Evolutionary conservation across 2,329 filamentous ascomycete species (phyloP).

Genomic region (Immersiporthe knoxdaviesiana): DNA sequence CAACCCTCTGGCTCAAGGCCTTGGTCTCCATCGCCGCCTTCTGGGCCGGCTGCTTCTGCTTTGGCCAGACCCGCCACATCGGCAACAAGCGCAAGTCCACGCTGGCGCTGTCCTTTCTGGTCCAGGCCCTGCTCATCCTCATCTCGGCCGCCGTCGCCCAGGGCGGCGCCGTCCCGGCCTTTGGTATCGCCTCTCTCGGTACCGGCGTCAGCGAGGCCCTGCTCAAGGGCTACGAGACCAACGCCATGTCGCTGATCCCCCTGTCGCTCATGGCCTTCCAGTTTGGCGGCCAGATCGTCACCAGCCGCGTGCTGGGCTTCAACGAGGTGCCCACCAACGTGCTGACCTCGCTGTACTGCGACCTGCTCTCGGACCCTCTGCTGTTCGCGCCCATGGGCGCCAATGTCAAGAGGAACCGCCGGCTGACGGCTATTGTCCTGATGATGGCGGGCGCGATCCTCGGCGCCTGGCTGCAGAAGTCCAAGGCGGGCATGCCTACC

Average conservation of each 20-base stretch:
- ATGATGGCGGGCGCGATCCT: conserved; percentile 50
- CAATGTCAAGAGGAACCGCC: conserved; percentile 55
- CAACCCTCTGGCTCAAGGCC: conserved; percentile 44
- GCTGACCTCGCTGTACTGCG: conserved; percentile 57
- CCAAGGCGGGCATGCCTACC: conserved; percentile 44
- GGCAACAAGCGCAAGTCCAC: conserved; percentile 34
- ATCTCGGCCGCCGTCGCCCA: conserved; percentile 57
- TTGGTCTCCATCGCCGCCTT: conserved; percentile 56
- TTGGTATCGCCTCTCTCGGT: conserved; percentile 36
- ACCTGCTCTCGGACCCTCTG: conserved; percentile 55
- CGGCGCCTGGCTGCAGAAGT: conserved; percentile 52
- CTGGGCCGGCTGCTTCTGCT: conserved; percentile 55
- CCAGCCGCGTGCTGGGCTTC: conserved; percentile 53
- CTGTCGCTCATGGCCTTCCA: conserved; percentile 57
- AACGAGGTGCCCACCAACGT: conserved; percentile 61
- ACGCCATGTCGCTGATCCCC: conserved; percentile 41
- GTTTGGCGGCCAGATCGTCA: conserved; percentile 59
- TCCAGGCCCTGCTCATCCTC: conserved; percentile 56
- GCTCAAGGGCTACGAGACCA: conserved; percentile 37
- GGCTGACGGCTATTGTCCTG: conserved; percentile 48
- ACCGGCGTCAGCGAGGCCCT: conserved; percentile 45
- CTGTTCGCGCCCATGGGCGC: conserved; percentile 47
- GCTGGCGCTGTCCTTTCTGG: conserved; percentile 52
- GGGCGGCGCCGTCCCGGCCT: conserved; percentile 48
- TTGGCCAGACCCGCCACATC: conserved; percentile 40